Conservation (phyloP, 345 rosid species). For the Sonneratia alba region DNA sequence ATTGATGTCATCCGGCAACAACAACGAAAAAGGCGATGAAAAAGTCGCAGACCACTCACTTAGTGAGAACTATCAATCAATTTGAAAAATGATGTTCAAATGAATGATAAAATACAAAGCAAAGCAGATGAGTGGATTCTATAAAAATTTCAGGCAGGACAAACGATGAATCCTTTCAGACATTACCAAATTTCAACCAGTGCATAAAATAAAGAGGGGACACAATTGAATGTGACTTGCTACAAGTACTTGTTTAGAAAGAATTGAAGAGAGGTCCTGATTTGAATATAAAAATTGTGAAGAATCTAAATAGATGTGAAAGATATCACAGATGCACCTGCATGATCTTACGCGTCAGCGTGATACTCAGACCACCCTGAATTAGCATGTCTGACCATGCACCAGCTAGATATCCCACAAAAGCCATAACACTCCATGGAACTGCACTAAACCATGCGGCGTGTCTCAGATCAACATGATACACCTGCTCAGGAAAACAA, state of each 20-base stretch:
- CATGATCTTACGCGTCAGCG: slow-evolving; percentile 84
- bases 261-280: neutral
- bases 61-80: neutral
- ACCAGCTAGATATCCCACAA: slow-evolving; percentile 79
- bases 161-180: neutral
- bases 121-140: no score
- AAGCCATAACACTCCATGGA: slow-evolving; percentile 95
- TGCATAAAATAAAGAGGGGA: neutral
- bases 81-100: neutral
- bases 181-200: neutral
- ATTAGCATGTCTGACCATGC: slow-evolving; percentile 70
- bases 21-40: neutral
- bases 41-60: neutral
- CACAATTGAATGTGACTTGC: neutral
- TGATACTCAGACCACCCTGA: slow-evolving; percentile 58
- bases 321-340: slow-evolving; percentile 39
- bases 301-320: neutral
- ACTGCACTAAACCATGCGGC: slow-evolving; percentile 98
- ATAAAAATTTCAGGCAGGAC: neutral
- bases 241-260: neutral
- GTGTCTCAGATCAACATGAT: slow-evolving; percentile 83
- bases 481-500: slow-evolving; percentile 35
- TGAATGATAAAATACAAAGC: neutral
- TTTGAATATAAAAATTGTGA: neutral
- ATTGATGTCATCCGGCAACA: no score